A percentile compares a stretch with the other conserved stretches of the same genome.
Evolutionary conservation across 169 alveolate species (phyloP).

Genomic region (Babesia bigemina): DNA sequence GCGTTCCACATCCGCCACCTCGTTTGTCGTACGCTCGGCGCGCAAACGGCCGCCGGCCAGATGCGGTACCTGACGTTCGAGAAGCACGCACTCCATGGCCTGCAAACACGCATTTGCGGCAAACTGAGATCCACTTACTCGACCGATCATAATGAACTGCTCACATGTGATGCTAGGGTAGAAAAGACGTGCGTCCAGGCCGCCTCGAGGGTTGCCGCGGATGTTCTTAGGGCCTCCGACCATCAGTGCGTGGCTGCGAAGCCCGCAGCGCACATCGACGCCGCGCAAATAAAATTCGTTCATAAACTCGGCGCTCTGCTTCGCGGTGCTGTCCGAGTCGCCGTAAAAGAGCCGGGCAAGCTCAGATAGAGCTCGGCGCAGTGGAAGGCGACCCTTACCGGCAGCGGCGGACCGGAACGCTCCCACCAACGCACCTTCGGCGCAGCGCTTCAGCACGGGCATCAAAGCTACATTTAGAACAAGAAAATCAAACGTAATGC

Average conservation of each 20-base stretch:
- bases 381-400: constrained; percentile 51
- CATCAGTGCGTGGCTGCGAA: constrained; percentile 62
- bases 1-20: constrained; percentile 20
- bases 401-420: constrained; percentile 22
- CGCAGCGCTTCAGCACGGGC: constrained; percentile 43
- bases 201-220: constrained; percentile 67
- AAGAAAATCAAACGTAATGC: not conserved
- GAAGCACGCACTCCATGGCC: constrained; percentile 59
- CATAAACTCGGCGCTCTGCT: constrained; percentile 47
- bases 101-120: not conserved
- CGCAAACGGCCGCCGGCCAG: constrained; percentile 14
- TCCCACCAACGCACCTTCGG: constrained; percentile 42
- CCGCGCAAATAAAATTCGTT: constrained; percentile 64
- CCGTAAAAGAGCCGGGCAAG: constrained; percentile 40
- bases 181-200: constrained; percentile 41
- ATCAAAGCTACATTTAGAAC: not conserved
- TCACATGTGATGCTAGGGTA: constrained; percentile 61
- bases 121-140: constrained; percentile 14
- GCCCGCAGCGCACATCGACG: constrained; percentile 58
- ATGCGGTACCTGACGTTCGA: constrained; percentile 50
- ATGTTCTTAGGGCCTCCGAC: constrained; percentile 69
- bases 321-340: not conserved
- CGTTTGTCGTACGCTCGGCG: constrained; percentile 15
- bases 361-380: constrained; percentile 44
- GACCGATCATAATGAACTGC: constrained; percentile 50